Evolutionary conservation across 2,329 filamentous ascomycete genomes (phyloP), one percentile per base, ranked within the genome.

Genomic region (Thyridium curvatum): DNA sequence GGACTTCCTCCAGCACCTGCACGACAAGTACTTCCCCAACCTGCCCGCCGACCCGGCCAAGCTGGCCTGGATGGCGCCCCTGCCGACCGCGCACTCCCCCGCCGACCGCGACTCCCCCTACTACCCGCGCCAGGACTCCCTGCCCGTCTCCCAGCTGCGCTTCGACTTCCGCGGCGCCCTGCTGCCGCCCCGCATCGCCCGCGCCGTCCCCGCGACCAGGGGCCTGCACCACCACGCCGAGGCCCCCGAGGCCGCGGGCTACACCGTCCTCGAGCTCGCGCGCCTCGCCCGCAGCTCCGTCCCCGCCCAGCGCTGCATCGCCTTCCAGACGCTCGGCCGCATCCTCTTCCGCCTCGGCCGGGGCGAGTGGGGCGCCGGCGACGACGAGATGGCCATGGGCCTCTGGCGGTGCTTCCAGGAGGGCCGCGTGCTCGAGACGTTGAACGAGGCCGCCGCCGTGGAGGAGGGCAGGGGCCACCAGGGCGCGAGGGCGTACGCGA

Each of bases 181-280:
- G 3, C 72, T 98, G 12, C 79, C 91, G 0, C 93, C 93, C 0
- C 73, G 79, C 35, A 74, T 79, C 28, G 81, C 88, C 18, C 74
- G 89, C 40, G 69, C 76, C 2, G 80, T 97, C 18, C 86, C 91
- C 5, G 78, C 79, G 1, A 82, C 79, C 12, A 77, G 83, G 43
- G 93, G 93, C 0, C 72, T 98, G 12, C 93, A 98, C 60, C 91
- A 98, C 60, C 93, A 98, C 59, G 89, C 85, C 46, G 80, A 90
- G 42, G 90, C 91, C 2, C 93, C 93, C 13, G 88, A 94, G 60
- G 87, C 90, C 2, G 93, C 93, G 0, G 93, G 93, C 0, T 98
- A 98, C 62, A 97, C 93, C 0, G 77, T 98, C 21, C 79, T 81
- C 1, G 93, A 98, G 61, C 71, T 98, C 2, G 82, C 88, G 2